These are phyloP conservation scores for Sphagnum fallax DNA, from an alignment of 228 moss, liverwort and hornwort genomes.

Conservation along the genomic window DNA sequence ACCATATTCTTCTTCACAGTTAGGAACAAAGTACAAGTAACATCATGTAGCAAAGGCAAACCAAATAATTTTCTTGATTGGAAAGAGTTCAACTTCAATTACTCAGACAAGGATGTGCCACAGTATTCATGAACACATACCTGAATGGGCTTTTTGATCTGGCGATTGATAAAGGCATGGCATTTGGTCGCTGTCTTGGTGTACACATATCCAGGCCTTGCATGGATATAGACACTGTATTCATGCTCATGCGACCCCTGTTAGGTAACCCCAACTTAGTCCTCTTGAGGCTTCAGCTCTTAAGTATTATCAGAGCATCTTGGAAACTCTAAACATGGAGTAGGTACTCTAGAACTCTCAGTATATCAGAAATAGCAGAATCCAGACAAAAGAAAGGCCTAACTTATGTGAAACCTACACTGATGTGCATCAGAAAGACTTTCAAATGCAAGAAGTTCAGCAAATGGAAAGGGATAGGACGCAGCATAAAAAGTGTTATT, in stretches of 20 bases:
- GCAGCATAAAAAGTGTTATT: not conserved
- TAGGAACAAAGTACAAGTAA: no score
- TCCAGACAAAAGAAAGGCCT: no score
- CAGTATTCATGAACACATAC: conserved; percentile 2
- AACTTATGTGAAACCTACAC: no score
- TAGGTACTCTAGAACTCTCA: not conserved
- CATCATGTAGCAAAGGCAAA: no score
- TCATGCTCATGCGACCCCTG: conserved; percentile 67
- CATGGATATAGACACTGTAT: conserved; percentile 58
- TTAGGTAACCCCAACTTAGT: not conserved
- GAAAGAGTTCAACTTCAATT: no score
- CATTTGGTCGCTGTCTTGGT: conserved; percentile 30
- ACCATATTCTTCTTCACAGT: no score
- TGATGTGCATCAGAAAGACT: no score
- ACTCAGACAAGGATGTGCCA: no score
- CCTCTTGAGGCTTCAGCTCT: not conserved
- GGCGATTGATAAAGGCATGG: conserved; percentile 37
- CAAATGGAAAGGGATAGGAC: no score
- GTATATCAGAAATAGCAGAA: not conserved
- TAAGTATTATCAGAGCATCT: not conserved
- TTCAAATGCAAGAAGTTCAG: no score
- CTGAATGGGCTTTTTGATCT: conserved; percentile 34
- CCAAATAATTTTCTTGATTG: no score
- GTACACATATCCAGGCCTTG: conserved; percentile 47
- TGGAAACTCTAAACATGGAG: not conserved